phyloP scores from a whole-genome alignment of 2,329 filamentous ascomycete species.

The Neurospora sp. region DNA sequence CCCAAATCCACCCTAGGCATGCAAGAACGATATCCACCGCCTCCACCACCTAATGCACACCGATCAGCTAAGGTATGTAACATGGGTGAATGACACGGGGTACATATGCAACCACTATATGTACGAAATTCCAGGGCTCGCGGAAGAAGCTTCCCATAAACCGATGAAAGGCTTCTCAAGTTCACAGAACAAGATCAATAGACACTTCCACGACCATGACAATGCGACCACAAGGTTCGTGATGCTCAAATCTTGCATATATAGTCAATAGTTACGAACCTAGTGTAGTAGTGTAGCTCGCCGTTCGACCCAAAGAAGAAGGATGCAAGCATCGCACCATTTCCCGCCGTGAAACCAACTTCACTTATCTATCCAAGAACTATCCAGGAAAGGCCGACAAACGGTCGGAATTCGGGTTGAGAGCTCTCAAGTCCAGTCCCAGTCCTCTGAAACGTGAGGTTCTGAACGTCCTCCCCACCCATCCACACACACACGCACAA shows the following conservation, averaged over 20 bases:
- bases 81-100: not conserved
- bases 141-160: not conserved
- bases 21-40: not conserved
- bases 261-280: not conserved
- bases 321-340: not conserved
- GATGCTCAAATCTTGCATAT: not conserved
- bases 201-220: not conserved
- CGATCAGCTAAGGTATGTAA: not conserved
- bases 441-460: not conserved
- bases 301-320: not conserved
- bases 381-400: not conserved
- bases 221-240: not conserved
- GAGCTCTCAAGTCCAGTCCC: not conserved
- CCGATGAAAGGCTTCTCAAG: not conserved
- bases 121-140: not conserved
- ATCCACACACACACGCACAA: not conserved
- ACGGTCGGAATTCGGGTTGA: not conserved
- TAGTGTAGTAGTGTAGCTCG: not conserved
- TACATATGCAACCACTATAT: conserved; percentile 1
- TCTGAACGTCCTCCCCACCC: not conserved
- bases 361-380: not conserved
- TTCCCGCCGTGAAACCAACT: not conserved
- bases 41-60: not conserved
- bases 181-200: not conserved
- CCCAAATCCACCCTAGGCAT: not conserved